Conservation (phyloP, 768 basidiomycete species). For the Sutorius australiensis region DNA sequence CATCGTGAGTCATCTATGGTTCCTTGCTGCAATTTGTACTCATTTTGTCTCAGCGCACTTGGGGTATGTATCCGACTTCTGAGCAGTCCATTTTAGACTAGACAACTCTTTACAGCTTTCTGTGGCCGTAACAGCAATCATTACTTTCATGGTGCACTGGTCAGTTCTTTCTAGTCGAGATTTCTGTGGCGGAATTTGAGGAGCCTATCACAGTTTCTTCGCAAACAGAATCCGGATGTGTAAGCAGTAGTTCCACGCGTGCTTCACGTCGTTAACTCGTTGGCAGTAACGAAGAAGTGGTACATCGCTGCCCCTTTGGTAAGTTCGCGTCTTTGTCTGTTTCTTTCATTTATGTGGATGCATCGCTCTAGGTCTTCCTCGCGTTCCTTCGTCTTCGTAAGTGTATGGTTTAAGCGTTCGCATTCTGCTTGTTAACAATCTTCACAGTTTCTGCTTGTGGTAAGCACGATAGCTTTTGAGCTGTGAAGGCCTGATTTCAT, state of each 20-base stretch:
- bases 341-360: not conserved
- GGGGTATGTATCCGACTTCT: conserved; percentile 17
- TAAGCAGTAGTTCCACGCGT: conserved; percentile 7
- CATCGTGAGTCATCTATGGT: conserved; percentile 15
- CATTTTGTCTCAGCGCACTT: conserved; percentile 17
- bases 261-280: not conserved
- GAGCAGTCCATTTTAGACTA: not conserved
- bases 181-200: not conserved
- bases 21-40: not conserved
- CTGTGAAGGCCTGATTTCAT: not conserved
- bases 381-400: conserved; percentile 33
- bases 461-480: conserved; percentile 5
- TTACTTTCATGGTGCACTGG: conserved; percentile 36
- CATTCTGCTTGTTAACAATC: conserved; percentile 3
- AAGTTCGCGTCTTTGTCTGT: not conserved
- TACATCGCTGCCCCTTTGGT: conserved; percentile 31
- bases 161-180: not conserved
- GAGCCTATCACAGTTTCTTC: conserved; percentile 21
- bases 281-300: conserved; percentile 31
- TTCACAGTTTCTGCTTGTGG: conserved; percentile 28
- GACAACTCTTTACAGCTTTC: conserved; percentile 20
- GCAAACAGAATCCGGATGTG: conserved; percentile 34
- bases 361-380: conserved; percentile 21
- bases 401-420: not conserved
- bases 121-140: conserved; percentile 29